phyloP scores from a whole-genome alignment of 371 early-diverging fungal genomes.

The Lichtheimia corymbifera region DNA sequence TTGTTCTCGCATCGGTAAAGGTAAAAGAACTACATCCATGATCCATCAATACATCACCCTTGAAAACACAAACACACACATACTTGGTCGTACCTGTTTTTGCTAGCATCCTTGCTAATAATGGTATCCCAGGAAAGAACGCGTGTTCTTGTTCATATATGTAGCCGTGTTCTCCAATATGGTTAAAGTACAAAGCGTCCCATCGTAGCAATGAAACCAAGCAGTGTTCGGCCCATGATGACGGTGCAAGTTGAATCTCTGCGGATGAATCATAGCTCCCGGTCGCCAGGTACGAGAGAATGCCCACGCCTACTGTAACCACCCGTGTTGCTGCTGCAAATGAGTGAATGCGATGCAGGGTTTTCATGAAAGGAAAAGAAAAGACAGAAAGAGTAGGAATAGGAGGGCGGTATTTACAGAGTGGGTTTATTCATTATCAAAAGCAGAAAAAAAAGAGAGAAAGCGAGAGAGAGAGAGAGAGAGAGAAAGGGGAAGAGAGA shows the following conservation, averaged over 20 bases:
- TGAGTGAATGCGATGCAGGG: conserved; percentile 20
- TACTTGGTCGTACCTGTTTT: conserved; percentile 37
- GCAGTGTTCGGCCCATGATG: conserved; percentile 12
- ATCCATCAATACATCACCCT: not conserved
- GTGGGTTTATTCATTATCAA: not conserved
- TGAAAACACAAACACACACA: not conserved
- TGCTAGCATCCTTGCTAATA: conserved; percentile 53
- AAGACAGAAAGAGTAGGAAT: not conserved
- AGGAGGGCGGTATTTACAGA: not conserved
- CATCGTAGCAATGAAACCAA: conserved; percentile 76
- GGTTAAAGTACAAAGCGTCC: conserved; percentile 91
- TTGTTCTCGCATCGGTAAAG: conserved; percentile 39
- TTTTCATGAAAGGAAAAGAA: conserved; percentile 1
- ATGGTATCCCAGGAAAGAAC: conserved; percentile 88
- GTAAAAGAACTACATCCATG: conserved; percentile 36
- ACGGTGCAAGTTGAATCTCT: conserved; percentile 26
- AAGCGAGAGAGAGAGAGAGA: not conserved
- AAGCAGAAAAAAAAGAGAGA: not conserved
- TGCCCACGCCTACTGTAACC: conserved; percentile 21
- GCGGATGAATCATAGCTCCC: conserved; percentile 49
- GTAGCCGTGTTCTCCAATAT: conserved; percentile 84
- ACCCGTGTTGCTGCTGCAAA: conserved; percentile 32
- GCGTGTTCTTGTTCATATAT: conserved; percentile 89
- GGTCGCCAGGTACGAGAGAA: conserved; percentile 21
- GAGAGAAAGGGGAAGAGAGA: not conserved